Evolutionary conservation across 345 rosid genomes (phyloP).

Genomic region (Camelina sativa): DNA sequence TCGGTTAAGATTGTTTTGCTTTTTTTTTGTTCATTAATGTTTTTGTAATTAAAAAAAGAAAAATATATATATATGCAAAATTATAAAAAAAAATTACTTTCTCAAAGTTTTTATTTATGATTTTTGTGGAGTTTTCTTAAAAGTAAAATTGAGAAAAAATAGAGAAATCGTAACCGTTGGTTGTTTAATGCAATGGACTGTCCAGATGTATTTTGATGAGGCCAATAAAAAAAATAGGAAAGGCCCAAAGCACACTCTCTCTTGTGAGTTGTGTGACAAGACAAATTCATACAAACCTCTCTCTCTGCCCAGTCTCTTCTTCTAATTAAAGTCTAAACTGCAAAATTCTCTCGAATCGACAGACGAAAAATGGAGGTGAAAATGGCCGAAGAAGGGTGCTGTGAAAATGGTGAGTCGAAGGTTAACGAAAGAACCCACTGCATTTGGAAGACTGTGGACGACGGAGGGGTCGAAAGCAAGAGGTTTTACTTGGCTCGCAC

Average conservation of each 20-base stretch:
- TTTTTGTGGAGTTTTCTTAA: slow-evolving; percentile 1
- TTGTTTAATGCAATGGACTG: slow-evolving; percentile 15
- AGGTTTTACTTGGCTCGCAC: slow-evolving; percentile 50
- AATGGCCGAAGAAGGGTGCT: neutral
- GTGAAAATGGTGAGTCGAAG: slow-evolving; percentile 12
- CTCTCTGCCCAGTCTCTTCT: neutral
- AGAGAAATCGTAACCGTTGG: slow-evolving; percentile 18
- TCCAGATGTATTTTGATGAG: slow-evolving; percentile 21
- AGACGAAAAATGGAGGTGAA: slow-evolving; percentile 17
- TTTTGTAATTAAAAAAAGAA: too few relatives aligned
- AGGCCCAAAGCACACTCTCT: slow-evolving; percentile 6
- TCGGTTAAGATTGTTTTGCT: neutral
- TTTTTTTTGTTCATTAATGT: too few relatives aligned
- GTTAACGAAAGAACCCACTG: slow-evolving; percentile 30
- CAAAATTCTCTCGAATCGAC: slow-evolving; percentile 5
- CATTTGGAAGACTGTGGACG: slow-evolving; percentile 36
- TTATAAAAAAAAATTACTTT: too few relatives aligned
- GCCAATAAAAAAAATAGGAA: neutral
- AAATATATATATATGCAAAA: too few relatives aligned
- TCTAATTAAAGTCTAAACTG: neutral
- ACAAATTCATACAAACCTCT: slow-evolving; percentile 21
- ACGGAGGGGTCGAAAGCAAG: slow-evolving; percentile 39
- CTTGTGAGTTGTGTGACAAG: neutral
- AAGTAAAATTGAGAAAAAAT: neutral
- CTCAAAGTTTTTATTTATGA: too few relatives aligned